Conservation (phyloP, 2,329 filamentous ascomycete genomes). For the Rhytidhysteron rufulum region DNA sequence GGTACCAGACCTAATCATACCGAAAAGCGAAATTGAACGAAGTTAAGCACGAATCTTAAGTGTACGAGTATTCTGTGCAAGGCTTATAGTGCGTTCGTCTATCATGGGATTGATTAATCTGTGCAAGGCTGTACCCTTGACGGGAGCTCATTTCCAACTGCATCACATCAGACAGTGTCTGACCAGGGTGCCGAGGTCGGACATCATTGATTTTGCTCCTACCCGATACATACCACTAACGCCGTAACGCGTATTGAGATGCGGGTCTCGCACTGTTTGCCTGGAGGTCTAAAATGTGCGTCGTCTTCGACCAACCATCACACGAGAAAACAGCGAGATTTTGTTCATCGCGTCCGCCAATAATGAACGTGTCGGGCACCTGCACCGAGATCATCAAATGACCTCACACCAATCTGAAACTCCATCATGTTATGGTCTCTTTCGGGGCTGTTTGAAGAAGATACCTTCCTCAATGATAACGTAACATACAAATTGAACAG, state of each 20-base stretch:
- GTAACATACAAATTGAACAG: no score
- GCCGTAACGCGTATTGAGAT: no score
- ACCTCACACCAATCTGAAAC: neutral
- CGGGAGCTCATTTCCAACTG: no score
- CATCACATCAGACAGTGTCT: neutral
- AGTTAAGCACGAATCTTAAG: no score
- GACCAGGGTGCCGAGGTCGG: neutral
- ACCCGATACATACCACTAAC: no score
- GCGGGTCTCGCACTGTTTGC: neutral
- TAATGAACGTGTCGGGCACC: neutral
- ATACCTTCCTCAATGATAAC: neutral
- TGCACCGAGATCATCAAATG: neutral
- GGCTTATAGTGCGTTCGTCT: no score
- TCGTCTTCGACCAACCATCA: neutral
- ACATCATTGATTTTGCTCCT: neutral
- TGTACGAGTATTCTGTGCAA: no score
- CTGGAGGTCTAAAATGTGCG: neutral
- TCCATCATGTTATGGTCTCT: neutral
- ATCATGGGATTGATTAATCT: no score
- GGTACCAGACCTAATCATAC: no score
- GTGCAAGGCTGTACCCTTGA: neutral
- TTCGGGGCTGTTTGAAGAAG: neutral
- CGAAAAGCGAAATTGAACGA: no score
- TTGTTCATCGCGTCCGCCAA: neutral
- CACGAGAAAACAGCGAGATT: neutral